These are phyloP conservation scores for Rhizophlyctis rosea DNA, from an alignment of 192 early-diverging fungal genomes.

Conservation along the genomic window DNA sequence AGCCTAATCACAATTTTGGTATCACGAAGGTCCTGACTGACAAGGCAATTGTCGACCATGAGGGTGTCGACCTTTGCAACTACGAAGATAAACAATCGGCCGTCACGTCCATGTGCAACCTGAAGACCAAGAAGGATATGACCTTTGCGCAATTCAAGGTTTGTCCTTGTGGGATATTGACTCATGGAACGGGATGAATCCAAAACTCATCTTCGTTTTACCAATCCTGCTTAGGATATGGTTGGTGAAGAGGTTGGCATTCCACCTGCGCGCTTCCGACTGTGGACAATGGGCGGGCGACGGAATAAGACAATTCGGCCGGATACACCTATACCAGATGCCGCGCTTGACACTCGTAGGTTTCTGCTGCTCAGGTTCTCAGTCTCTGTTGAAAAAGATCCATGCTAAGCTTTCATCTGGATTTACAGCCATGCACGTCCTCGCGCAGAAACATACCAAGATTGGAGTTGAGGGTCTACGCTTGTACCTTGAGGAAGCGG, in stretches of 20 bases:
- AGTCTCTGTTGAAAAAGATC: background rate
- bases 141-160: conserved; percentile 45
- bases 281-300: conserved; percentile 85
- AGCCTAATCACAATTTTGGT: too few relatives aligned
- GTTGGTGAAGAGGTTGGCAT: conserved; percentile 48
- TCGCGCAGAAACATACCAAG: conserved; percentile 31
- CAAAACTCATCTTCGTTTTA: too few relatives aligned
- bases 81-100: conserved; percentile 54
- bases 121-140: conserved; percentile 57
- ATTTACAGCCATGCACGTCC: conserved; percentile 29
- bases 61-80: conserved; percentile 84
- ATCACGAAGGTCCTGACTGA: conserved; percentile 60
- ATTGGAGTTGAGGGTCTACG: conserved; percentile 29
- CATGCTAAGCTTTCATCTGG: background rate
- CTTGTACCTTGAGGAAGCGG: conserved; percentile 40
- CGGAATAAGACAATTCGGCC: conserved; percentile 90
- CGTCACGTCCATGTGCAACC: conserved; percentile 39
- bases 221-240: conserved; percentile 24
- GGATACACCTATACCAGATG: conserved; percentile 63
- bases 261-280: conserved; percentile 54
- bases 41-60: conserved; percentile 63
- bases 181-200: too few relatives aligned
- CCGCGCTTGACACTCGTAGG: conserved; percentile 46
- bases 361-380: conserved; percentile 1
- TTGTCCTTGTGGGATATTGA: too few relatives aligned